Evolutionary conservation across 331 rosid genomes (phyloP).

Genomic region (Stylosanthes scabra): DNA sequence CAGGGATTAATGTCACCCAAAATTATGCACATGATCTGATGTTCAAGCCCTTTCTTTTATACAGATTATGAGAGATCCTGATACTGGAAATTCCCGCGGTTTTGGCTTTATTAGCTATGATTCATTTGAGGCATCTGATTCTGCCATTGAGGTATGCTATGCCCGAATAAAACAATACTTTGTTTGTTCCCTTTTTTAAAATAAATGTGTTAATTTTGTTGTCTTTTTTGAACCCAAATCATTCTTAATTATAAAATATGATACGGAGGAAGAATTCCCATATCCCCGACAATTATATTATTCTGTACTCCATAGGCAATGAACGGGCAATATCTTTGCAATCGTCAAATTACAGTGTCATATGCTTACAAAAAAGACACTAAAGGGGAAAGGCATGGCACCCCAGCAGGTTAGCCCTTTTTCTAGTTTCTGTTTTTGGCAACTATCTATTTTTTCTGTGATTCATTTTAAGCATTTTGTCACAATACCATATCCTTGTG

Average conservation of each 20-base stretch:
- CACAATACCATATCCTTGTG: constrained; percentile 15
- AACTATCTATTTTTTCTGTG: not conserved
- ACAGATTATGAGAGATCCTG: constrained; percentile 99
- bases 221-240: not conserved
- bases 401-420: constrained; percentile 78
- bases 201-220: not conserved
- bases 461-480: not conserved
- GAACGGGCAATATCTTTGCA: constrained; percentile 98
- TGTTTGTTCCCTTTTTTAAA: too few relatives aligned
- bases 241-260: not conserved
- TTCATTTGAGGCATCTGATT: constrained; percentile 98
- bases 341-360: constrained; percentile 98
- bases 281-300: constrained; percentile 55
- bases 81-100: constrained; percentile 96
- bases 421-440: not conserved
- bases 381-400: constrained; percentile 88
- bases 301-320: constrained; percentile 68
- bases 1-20: constrained; percentile 14
- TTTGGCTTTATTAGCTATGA: constrained; percentile 99
- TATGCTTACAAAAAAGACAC: constrained; percentile 97
- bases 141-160: constrained; percentile 86
- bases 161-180: too few relatives aligned
- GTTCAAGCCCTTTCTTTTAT: constrained; percentile 8
- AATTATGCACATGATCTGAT: constrained; percentile 40
- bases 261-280: constrained; percentile 42